Evolutionary conservation across 2,329 filamentous ascomycete species (phyloP).

Genomic region (Escovopsis sp.): DNA sequence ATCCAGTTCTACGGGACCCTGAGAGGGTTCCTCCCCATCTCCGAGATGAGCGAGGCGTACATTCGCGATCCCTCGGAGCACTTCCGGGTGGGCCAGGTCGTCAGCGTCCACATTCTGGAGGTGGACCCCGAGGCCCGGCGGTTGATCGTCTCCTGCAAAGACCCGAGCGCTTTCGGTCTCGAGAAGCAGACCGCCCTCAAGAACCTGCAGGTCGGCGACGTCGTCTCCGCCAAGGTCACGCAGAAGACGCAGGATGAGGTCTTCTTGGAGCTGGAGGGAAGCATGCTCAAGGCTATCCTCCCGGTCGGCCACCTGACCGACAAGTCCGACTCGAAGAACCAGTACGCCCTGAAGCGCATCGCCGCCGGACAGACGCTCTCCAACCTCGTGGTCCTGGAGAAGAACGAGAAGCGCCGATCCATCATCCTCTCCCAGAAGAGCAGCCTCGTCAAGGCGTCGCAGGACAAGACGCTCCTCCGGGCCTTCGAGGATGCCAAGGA

Average conservation of each 20-base stretch:
- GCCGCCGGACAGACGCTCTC: slow-evolving; percentile 70
- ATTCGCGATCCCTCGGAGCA: slow-evolving; percentile 82
- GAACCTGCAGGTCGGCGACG: slow-evolving; percentile 54
- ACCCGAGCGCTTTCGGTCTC: slow-evolving; percentile 60
- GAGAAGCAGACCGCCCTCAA: slow-evolving; percentile 67
- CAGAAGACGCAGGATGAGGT: slow-evolving; percentile 67
- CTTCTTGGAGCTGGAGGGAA: slow-evolving; percentile 60
- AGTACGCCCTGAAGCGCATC: slow-evolving; percentile 64
- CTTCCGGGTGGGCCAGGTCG: slow-evolving; percentile 80
- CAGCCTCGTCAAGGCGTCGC: slow-evolving; percentile 61
- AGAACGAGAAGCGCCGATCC: slow-evolving; percentile 61
- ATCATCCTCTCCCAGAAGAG: slow-evolving; percentile 73
- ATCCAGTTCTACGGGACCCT: slow-evolving; percentile 85
- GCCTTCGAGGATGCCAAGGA: slow-evolving; percentile 57
- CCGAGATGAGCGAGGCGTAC: slow-evolving; percentile 96
- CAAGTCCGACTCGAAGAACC: slow-evolving; percentile 65
- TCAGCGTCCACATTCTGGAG: slow-evolving; percentile 76
- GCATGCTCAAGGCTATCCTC: slow-evolving; percentile 63
- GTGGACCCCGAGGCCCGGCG: slow-evolving; percentile 57
- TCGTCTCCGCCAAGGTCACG: slow-evolving; percentile 67
- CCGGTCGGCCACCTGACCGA: slow-evolving; percentile 71
- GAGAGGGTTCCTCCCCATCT: slow-evolving; percentile 76
- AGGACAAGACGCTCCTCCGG: slow-evolving; percentile 56
- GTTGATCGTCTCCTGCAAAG: slow-evolving; percentile 85
- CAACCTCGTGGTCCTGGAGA: slow-evolving; percentile 76